Percentiles rank a stretch among this genome's conserved stretches.
These are phyloP conservation scores for Arabidopsis arenosa DNA, from an alignment of 345 rosid genomes.

Conservation along the genomic window DNA sequence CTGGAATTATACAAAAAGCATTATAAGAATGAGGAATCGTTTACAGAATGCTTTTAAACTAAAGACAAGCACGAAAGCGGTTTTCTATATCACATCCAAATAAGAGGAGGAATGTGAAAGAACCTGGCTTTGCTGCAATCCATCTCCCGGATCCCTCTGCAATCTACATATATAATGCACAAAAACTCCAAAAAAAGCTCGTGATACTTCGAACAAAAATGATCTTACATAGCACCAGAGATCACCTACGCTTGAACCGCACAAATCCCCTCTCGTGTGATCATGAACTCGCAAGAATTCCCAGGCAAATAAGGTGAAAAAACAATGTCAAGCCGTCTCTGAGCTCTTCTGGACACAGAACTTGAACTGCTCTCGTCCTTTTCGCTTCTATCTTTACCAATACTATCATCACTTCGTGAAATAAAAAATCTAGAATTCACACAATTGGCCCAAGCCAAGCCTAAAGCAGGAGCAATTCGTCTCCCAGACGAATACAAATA, in stretches of 20 bases:
- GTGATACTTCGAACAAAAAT: conserved; percentile 1
- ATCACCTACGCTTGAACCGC: conserved; percentile 46
- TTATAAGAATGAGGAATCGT: not conserved
- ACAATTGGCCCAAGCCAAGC: conserved; percentile 85
- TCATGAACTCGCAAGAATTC: conserved; percentile 67
- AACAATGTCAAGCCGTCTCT: conserved; percentile 63
- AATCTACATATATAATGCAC: conserved; percentile 28
- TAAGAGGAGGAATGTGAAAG: not conserved
- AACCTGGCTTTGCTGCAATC: conserved; percentile 37
- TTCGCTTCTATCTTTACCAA: conserved; percentile 28
- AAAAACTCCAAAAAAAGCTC: not conserved
- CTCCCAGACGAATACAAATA: conserved; percentile 70
- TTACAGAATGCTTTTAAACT: conserved; percentile 8
- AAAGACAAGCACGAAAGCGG: not conserved
- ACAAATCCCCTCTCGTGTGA: conserved; percentile 61
- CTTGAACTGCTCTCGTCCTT: conserved; percentile 33
- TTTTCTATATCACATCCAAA: conserved; percentile 3
- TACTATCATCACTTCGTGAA: conserved; percentile 54
- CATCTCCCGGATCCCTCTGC: not conserved
- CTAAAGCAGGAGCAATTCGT: conserved; percentile 74
- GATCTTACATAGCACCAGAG: not conserved
- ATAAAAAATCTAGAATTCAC: conserved; percentile 83
- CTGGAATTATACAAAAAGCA: conserved; percentile 2
- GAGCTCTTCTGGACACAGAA: conserved; percentile 40
- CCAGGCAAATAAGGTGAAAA: conserved; percentile 78